Conservation (phyloP, 2,329 filamentous ascomycete species). For the Talaromyces sp. region DNA sequence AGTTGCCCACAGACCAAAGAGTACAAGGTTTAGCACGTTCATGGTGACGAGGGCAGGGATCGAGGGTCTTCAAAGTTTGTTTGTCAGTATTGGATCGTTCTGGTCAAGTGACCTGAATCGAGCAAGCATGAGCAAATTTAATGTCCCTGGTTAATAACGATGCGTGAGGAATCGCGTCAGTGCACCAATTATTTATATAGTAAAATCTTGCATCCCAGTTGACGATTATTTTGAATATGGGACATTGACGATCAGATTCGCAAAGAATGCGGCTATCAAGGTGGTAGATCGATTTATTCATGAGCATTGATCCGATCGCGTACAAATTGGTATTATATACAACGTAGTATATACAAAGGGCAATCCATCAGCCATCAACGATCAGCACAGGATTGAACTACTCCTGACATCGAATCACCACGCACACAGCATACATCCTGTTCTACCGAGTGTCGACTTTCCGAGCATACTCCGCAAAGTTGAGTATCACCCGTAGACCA, state of each 20-base stretch:
- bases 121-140: neutral
- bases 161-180: neutral
- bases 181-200: neutral
- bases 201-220: neutral
- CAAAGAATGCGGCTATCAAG: neutral
- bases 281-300: neutral
- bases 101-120: conserved; percentile 4
- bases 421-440: neutral
- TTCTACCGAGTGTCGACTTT: neutral
- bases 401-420: neutral
- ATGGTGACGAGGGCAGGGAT: neutral
- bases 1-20: neutral
- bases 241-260: neutral
- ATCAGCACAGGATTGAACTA: neutral
- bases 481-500: neutral
- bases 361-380: neutral
- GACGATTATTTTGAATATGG: neutral
- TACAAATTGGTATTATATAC: neutral
- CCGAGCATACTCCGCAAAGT: neutral
- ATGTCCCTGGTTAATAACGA: neutral
- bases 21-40: neutral
- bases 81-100: neutral
- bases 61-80: neutral
- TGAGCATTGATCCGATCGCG: neutral
- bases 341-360: neutral